Base-by-base conservation (phyloP, 176 grass and related monocot species). In the Oryza coarctata region DNA sequence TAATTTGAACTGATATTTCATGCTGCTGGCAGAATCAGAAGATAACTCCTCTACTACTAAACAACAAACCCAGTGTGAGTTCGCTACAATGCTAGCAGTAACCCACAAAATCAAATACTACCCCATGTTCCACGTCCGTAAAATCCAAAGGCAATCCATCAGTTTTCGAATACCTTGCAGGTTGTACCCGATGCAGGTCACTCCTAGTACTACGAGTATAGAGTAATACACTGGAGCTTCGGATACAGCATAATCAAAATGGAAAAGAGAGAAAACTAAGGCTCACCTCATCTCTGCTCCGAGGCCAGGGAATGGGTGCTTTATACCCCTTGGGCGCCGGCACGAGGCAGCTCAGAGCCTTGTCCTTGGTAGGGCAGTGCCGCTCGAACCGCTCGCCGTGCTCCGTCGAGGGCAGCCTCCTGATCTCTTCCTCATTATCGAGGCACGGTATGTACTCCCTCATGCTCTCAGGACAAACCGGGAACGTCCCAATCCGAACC, bases 381-480 rank as follows among this genome's bases (percentile, higher is more conserved):
- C 92, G 85, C 85, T 98, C 92, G 33, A 98, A 98, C 64, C 71
- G 79, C 90, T 95, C 92, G 15, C 95, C 95, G 3, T 58, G 79
- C 31, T 90, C 87, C 30, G 78, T 95, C 7, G 87, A 93, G 41
- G 73, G 76, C 39, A 98, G 82, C 81, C 64, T 84, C 86, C 57
- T 93, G 82, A 95, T 91, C 35, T 87, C 92, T 50, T 95, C 92
- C 31, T 90, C 76, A 65, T 98, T 98, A 72, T 98, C 95, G 71
- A 95, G 75, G 68, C 95, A 98, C 9, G 95, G 92, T 80, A 98
- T 95, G 76, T 98, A 95, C 84, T 95, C 95, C 79, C 86, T 84
- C 88, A 91, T 89, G 69, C 84, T 89, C 65, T 68, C 85, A 30
- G 90, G 88, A 80, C 92, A 98, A 3, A 82, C 31, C 3, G 20